These are phyloP conservation scores for Datisca glomerata DNA, from an alignment of 306 rosid genomes.

Conservation along the genomic window DNA sequence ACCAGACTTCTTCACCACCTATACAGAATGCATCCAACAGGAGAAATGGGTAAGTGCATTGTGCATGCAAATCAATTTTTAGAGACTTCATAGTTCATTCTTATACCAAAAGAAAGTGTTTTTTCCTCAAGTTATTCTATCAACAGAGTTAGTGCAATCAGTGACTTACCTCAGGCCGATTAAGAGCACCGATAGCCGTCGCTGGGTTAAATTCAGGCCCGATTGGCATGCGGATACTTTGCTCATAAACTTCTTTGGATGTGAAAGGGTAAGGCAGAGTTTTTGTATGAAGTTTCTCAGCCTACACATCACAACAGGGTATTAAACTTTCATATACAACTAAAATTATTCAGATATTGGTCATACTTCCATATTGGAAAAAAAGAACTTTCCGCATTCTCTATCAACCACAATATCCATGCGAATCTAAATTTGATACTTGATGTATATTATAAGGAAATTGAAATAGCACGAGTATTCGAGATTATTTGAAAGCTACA, in stretches of 20 bases:
- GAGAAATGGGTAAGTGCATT: not conserved
- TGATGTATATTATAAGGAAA: too few species aligned
- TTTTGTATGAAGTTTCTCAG: constrained; percentile 74
- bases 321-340: not conserved
- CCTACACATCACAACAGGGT: constrained; percentile 38
- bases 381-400: too few species aligned
- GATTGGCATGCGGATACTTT: constrained; percentile 74
- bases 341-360: not conserved
- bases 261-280: constrained; percentile 71
- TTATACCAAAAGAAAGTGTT: not conserved
- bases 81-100: too few species aligned
- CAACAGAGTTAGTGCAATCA: constrained; percentile 10
- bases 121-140: not conserved
- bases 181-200: constrained; percentile 50
- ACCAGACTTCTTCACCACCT: constrained; percentile 86
- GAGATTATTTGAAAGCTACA: constrained; percentile 4
- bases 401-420: too few species aligned
- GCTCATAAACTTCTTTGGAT: constrained; percentile 63
- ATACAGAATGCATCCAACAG: constrained; percentile 13
- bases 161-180: constrained; percentile 74
- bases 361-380: not conserved
- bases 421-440: too few species aligned
- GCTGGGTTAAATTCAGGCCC: constrained; percentile 97
- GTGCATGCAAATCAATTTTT: too few species aligned
- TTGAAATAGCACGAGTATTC: not conserved